Conservation (phyloP, 1,284 basidiomycete genomes). For the Cryptococcus wingfieldii region DNA sequence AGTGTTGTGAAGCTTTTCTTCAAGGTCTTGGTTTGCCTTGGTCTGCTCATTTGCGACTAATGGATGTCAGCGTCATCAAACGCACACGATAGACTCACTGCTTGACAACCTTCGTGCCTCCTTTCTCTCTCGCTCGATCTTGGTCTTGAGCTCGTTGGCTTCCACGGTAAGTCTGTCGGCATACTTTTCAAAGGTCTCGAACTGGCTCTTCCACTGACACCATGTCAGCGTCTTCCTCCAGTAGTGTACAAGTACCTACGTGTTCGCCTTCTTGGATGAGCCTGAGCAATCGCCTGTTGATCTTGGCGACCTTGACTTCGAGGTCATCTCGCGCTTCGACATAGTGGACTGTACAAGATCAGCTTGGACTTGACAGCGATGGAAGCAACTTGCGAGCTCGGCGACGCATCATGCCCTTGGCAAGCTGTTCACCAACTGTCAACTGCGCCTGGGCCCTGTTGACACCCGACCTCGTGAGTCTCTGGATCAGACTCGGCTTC, state of each 20-base stretch:
- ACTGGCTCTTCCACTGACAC: constrained; percentile 49
- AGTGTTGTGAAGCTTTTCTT: constrained; percentile 40
- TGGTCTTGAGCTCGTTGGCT: constrained; percentile 48
- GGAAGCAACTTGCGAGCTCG: constrained; percentile 31
- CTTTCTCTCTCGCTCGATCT: constrained; percentile 49
- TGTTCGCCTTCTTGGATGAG: constrained; percentile 51
- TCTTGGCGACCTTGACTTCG: constrained; percentile 66
- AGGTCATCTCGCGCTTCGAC: constrained; percentile 88
- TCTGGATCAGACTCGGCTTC: constrained; percentile 81
- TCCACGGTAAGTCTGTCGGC: constrained; percentile 50
- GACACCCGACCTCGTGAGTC: constrained; percentile 64
- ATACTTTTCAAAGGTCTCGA: constrained; percentile 51
- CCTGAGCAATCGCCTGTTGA: constrained; percentile 48
- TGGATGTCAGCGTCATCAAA: background rate
- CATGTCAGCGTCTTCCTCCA: background rate
- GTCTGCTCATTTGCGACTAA: constrained; percentile 31
- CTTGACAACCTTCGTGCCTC: constrained; percentile 47
- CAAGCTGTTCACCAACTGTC: constrained; percentile 70
- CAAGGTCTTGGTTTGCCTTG: constrained; percentile 35
- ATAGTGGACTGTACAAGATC: constrained; percentile 58
- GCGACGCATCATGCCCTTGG: constrained; percentile 73
- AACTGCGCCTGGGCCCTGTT: constrained; percentile 69
- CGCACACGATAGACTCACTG: constrained; percentile 16
- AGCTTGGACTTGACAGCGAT: background rate
- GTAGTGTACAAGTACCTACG: constrained; percentile 16